Evolutionary conservation across 192 early-diverging fungal species (phyloP), one percentile per base, ranked within the genome.

Genomic region (Coemansia sp.): DNA sequence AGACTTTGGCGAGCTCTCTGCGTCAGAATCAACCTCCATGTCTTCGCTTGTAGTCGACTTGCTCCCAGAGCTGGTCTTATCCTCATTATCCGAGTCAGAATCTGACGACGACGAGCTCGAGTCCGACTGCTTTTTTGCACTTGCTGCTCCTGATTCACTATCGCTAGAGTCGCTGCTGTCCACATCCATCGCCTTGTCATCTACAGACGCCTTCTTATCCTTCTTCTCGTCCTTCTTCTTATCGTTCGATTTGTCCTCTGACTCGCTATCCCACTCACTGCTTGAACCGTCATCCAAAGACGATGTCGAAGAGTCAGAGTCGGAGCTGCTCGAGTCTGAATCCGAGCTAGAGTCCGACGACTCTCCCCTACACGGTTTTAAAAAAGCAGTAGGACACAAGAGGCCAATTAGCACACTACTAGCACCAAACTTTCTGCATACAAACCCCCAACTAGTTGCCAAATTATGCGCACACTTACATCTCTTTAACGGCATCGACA

Each of bases 331-430:
- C 43, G 65, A 68, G 21, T 24, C 24, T 11, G 66, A 68, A 50
- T 61, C 59, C 21, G 66, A 68, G 31, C 35, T 39, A 6, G 62
- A 60, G 24, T 60, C 59, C 11, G 59, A 57, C 8, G 63, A 65
- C 10, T 53, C 35, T 37, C 55, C 62, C 7, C 62, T 53, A 53
- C 26, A 13, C 50, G 16, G 50, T 53, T 26, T 6, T 26, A 50
- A 50, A 50, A 50, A 50, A 50, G 46, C 46, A 50, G 46, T 50
- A 50, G 11, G 31, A 31, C 31, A 9, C 46, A 50, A 16, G 9
- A 11, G 46, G 46, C 10, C 46, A 26, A 50, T 26, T 50, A 26
- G 46, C 18, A 18, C 4, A 18, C n/a, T 46, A 46, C n/a, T 20
- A 46, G 43, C 21, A 50, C 46, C 46, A 50, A 11, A 50, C 46